Base-by-base conservation (phyloP, 2,329 filamentous ascomycete species). In the Aquanectria penicillioides region DNA sequence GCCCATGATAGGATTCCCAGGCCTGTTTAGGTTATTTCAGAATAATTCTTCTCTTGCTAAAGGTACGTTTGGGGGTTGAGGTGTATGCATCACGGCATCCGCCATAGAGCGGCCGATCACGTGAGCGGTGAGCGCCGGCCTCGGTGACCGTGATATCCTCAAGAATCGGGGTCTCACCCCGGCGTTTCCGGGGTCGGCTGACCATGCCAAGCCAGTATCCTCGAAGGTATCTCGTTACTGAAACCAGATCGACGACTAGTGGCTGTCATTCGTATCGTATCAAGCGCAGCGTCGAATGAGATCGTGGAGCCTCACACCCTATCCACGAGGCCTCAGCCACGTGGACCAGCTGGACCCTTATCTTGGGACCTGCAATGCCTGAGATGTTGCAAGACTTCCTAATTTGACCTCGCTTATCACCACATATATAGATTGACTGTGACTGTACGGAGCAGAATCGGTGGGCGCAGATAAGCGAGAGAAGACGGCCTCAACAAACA, bases 41-140 rank as follows among this genome's bases (percentile, higher is more conserved):
- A n/a, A n/a, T n/a, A n/a, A n/a, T n/a, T n/a, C n/a, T n/a, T n/a
- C n/a, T n/a, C n/a, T n/a, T n/a, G n/a, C n/a, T n/a, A n/a, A n/a
- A n/a, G n/a, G n/a, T n/a, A n/a, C n/a, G n/a, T n/a, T n/a, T n/a
- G n/a, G n/a, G n/a, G n/a, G n/a, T n/a, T n/a, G n/a, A n/a, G n/a
- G n/a, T n/a, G n/a, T n/a, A n/a, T n/a, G n/a, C n/a, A n/a, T n/a
- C n/a, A n/a, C n/a, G n/a, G n/a, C n/a, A n/a, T n/a, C n/a, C n/a
- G n/a, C n/a, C n/a, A n/a, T n/a, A n/a, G n/a, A n/a, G 41, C n/a
- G 28, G 41, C 41, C 41, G 41, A 46, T 46, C 41, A 46, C 41
- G 41, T 46, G 41, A 46, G 41, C 41, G 41, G 41, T 22, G 41
- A 28, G 8, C 41, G 29, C 41, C 41, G 41, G 41, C 26, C 12